Conservation (phyloP, 2,329 filamentous ascomycete genomes). For the Aaosphaeria arxii region DNA sequence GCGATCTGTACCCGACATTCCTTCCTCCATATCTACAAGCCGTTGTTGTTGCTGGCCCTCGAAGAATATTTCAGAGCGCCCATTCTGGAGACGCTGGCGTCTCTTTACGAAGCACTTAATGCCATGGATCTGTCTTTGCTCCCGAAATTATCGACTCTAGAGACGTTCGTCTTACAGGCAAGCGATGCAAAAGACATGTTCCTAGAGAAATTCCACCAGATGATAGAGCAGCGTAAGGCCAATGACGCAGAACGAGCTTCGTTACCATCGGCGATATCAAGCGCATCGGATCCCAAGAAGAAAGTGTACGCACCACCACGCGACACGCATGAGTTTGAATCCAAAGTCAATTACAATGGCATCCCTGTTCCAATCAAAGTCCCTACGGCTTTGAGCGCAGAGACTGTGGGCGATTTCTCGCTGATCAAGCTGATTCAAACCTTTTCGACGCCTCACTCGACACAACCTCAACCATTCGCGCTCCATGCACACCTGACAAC, state of each 20-base stretch:
- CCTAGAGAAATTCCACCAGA: conserved; percentile 93
- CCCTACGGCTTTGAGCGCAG: conserved; percentile 86
- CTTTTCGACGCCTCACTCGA: conserved; percentile 79
- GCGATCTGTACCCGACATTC: conserved; percentile 97
- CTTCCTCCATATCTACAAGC: conserved; percentile 99
- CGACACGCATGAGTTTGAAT: conserved; percentile 97
- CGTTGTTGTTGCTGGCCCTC: conserved; percentile 81
- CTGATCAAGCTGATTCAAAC: conserved; percentile 96
- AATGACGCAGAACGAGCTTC: conserved; percentile 52
- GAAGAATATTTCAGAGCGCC: conserved; percentile 97
- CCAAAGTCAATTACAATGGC: conserved; percentile 90
- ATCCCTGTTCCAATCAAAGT: conserved; percentile 97
- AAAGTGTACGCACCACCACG: conserved; percentile 74
- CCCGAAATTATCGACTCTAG: conserved; percentile 78
- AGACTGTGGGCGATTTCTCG: conserved; percentile 97
- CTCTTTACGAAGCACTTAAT: conserved; percentile 90
- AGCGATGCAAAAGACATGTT: conserved; percentile 96
- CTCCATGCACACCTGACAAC: conserved; percentile 92
- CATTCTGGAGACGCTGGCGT: conserved; percentile 79
- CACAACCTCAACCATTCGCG: conserved; percentile 78
- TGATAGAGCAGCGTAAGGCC: conserved; percentile 78
- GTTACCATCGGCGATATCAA: conserved; percentile 27
- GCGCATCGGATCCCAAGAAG: conserved; percentile 45
- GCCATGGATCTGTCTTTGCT: conserved; percentile 94
- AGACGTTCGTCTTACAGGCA: conserved; percentile 80